Conservation (phyloP, 2,329 filamentous ascomycete genomes). For the Fusarium bactridioides region DNA sequence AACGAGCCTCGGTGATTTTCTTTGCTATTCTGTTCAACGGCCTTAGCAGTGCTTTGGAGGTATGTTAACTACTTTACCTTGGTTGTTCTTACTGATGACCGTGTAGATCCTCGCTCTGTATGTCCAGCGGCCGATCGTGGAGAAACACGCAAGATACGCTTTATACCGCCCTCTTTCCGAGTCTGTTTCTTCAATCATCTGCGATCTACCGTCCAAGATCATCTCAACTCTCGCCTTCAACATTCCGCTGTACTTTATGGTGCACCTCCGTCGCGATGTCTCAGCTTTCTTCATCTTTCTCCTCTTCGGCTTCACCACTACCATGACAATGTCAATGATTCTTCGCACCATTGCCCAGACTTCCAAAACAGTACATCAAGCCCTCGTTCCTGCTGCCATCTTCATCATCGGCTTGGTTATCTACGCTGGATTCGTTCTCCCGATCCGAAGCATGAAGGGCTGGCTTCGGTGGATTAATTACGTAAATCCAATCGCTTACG, state of each 20-base stretch:
- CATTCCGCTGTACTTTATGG: conserved; percentile 68
- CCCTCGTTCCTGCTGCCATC: conserved; percentile 31
- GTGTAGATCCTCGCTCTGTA: conserved; percentile 33
- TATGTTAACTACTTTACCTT: rapidly evolving
- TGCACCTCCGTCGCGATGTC: conserved; percentile 67
- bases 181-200: conserved; percentile 25
- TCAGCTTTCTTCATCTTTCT: conserved; percentile 57
- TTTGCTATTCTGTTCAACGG: conserved; percentile 31
- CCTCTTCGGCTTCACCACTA: conserved; percentile 58
- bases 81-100: neutral
- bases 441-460: conserved; percentile 56
- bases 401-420: conserved; percentile 50
- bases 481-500: conserved; percentile 70
- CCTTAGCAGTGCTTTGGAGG: conserved; percentile 17
- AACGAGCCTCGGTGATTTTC: conserved; percentile 17
- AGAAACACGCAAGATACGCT: conserved; percentile 46
- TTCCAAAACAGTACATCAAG: conserved; percentile 33
- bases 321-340: conserved; percentile 69
- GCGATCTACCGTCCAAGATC: conserved; percentile 31
- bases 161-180: conserved; percentile 44
- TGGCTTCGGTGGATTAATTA: conserved; percentile 68
- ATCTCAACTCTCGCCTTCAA: conserved; percentile 46
- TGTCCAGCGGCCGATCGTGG: conserved; percentile 42
- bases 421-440: conserved; percentile 58
- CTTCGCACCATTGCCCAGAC: conserved; percentile 51